Conservation (phyloP, 768 basidiomycete species). For the Collybia sordida region DNA sequence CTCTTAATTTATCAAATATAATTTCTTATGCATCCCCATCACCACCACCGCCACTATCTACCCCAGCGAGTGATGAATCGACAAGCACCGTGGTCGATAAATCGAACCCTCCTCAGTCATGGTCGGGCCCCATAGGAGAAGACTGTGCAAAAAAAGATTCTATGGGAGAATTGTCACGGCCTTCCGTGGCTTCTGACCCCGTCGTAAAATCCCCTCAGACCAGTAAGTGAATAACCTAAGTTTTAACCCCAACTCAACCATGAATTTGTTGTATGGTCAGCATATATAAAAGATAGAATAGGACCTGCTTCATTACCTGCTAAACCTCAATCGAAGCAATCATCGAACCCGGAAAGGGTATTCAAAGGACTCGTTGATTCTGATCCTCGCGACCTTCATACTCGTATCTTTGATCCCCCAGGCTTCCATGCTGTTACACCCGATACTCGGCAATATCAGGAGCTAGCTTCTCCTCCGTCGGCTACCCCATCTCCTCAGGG, state of each 20-base stretch:
- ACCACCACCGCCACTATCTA: constrained; percentile 17
- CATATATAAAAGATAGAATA: constrained; percentile 12
- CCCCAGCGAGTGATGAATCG: constrained; percentile 8
- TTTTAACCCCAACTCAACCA: no score
- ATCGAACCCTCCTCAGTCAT: no score
- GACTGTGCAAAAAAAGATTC: no score
- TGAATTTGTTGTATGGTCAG: neutral
- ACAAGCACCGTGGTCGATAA: no score
- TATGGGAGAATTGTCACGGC: no score
- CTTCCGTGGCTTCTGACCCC: no score
- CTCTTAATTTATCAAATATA: constrained; percentile 18
- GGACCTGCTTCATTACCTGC: neutral
- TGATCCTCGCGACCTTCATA: constrained; percentile 11
- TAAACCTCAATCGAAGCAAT: constrained; percentile 1
- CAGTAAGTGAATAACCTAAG: constrained; percentile 7
- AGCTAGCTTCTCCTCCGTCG: neutral
- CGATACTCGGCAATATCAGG: neutral
- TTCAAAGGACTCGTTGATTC: neutral
- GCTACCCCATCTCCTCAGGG: neutral
- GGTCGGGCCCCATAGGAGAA: no score
- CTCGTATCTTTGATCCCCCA: constrained; percentile 12
- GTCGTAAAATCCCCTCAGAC: neutral
- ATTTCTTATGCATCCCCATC: constrained; percentile 23
- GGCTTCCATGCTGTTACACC: neutral
- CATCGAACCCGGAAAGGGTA: neutral